Conservation (phyloP, 2,329 filamentous ascomycete species). For the Talaromyces sp. region DNA sequence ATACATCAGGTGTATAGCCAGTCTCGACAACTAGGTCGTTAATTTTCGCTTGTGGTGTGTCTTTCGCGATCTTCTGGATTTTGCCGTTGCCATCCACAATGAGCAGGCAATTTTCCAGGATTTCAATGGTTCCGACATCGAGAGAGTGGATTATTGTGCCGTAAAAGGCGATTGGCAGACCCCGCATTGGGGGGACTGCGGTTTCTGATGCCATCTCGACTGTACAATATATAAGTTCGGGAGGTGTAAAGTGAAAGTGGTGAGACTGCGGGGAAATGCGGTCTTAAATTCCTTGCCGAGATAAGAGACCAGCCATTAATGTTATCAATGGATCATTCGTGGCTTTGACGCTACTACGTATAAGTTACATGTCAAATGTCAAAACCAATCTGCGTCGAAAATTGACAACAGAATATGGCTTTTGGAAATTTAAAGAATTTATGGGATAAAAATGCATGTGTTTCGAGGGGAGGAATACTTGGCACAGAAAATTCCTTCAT, state of each 20-base stretch:
- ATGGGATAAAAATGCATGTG: no score
- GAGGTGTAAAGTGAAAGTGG: not conserved
- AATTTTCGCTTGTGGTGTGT: conserved; percentile 16
- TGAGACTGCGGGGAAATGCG: not conserved
- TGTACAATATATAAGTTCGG: not conserved
- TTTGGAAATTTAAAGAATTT: no score
- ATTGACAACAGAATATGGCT: no score
- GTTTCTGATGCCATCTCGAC: not conserved
- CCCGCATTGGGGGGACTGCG: conserved; percentile 7
- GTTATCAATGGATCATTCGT: no score
- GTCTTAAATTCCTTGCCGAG: not conserved
- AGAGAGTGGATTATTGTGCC: conserved; percentile 30
- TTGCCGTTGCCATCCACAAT: conserved; percentile 23
- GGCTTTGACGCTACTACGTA: no score
- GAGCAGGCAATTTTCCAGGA: conserved; percentile 27
- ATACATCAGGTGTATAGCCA: conserved; percentile 20
- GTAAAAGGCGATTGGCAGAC: conserved; percentile 26
- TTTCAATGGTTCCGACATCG: conserved; percentile 20
- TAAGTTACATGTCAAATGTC: no score
- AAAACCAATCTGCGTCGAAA: no score
- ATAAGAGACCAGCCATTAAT: not conserved
- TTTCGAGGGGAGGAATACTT: no score
- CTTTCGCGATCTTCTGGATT: conserved; percentile 23
- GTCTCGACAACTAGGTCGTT: conserved; percentile 19
- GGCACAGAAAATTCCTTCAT: no score